Base-by-base conservation (phyloP, 176 grass and related monocot genomes). In the Carex cristatella region DNA sequence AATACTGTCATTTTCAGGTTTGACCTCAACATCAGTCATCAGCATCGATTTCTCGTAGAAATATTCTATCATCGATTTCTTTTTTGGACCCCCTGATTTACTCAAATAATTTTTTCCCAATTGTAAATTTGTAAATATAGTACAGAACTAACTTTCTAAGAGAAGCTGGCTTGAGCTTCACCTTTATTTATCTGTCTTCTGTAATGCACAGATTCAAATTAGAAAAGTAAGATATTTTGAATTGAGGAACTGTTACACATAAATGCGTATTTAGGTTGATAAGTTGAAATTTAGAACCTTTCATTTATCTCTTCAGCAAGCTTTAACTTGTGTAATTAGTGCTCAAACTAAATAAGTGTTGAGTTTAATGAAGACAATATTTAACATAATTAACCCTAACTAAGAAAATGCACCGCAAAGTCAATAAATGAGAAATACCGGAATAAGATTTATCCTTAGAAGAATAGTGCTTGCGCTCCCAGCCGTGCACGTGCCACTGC, bases 391-490 rank as follows among this genome's bases (percentile, higher is more conserved):
- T 55, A 23, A 35, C n/a, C 44, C 70, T 70, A 27, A 12, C 5
- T 74, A 23, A 23, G 3, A 5, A 74, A 13, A 74, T 10, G 4
- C 2, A 49, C 7, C n/a, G 49, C 40, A 73, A 23, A 86, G 18
- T 14, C 42, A 56, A 15, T 27, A 6, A 32, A 81, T 69, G 30
- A 4, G 18, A 84, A 79, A 11, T 90, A 95, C 93, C 93, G 31
- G 82, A 81, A 91, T 94, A 94, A 16, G 91, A 88, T 83, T 94
- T 99, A 82, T 99, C 96, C 88, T 95, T 99, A 40, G 96, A 95
- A 28, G 88, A 85, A 81, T 90, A 99, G 44, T 99, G 38, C 38
- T 5, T 5, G 37, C 32, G 32, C 37, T 38, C 37, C 37, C 37
- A 38, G 37, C 4, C 37, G 37, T 38, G 37, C 3, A 2, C 37